Evolutionary conservation across 371 early-diverging fungal genomes (phyloP).

Genomic region (Mucor indicus): DNA sequence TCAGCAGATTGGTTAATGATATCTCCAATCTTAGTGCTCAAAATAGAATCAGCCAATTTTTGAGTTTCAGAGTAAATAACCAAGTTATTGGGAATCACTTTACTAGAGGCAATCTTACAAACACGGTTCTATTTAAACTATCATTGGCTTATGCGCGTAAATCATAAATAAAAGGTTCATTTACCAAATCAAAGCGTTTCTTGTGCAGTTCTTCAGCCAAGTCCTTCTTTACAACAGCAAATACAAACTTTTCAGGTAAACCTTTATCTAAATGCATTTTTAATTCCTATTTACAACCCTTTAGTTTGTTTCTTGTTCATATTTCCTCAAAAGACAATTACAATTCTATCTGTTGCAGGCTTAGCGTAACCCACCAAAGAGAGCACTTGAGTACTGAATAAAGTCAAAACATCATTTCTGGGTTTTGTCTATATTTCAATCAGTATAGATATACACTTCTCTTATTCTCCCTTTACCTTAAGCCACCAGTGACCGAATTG

Average conservation of each 20-base stretch:
- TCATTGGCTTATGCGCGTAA: not conserved
- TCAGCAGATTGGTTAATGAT: constrained; percentile 34
- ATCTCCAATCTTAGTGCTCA: constrained; percentile 30
- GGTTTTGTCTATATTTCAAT: constrained; percentile 16
- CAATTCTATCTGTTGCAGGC: constrained; percentile 30
- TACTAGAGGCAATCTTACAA: constrained; percentile 21
- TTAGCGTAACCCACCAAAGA: constrained; percentile 24
- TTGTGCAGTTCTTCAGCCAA: constrained; percentile 49
- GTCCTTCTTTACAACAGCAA: constrained; percentile 61
- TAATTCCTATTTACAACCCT: constrained; percentile 17
- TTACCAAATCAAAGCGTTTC: constrained; percentile 67
- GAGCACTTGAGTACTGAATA: constrained; percentile 18
- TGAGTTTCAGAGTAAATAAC: constrained; percentile 39
- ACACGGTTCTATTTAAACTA: constrained; percentile 10
- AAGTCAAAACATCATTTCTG: constrained; percentile 39
- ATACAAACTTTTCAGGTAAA: constrained; percentile 54
- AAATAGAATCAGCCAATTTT: constrained; percentile 38
- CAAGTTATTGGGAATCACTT: constrained; percentile 18
- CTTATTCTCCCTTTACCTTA: constrained; percentile 25
- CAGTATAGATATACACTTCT: not conserved
- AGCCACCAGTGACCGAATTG: constrained; percentile 69
- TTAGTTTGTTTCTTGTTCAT: not conserved
- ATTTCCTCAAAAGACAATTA: constrained; percentile 11
- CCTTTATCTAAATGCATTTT: constrained; percentile 42
- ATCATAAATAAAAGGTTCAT: too few relatives aligned